Percentiles rank a stretch among this genome's conserved stretches.
Evolutionary conservation across 108 stramenopile species (phyloP).

Genomic region (Nitzschia sp.): DNA sequence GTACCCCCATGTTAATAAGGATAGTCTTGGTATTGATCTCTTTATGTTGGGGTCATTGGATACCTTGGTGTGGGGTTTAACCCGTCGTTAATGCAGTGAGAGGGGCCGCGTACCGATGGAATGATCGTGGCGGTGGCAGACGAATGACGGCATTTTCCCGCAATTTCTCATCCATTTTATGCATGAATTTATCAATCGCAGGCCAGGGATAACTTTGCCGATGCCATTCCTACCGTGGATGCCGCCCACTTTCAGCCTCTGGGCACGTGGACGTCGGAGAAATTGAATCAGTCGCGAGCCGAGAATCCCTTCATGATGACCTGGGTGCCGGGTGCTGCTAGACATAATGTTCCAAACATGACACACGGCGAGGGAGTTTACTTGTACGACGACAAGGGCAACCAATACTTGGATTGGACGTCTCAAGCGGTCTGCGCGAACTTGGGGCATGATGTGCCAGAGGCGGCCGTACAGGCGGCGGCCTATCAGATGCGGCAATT

Average conservation of each 20-base stretch:
- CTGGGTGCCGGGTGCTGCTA: conserved; percentile 52
- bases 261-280: conserved; percentile 50
- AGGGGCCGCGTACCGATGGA: no score
- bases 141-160: no score
- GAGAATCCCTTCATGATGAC: conserved; percentile 62
- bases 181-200: not conserved
- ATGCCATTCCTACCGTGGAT: conserved; percentile 34
- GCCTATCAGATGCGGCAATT: conserved; percentile 45
- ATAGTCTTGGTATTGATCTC: no score
- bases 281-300: conserved; percentile 39
- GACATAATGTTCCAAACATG: conserved; percentile 54
- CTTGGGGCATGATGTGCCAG: conserved; percentile 57
- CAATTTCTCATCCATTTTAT: not conserved
- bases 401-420: conserved; percentile 73
- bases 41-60: no score
- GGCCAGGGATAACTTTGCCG: conserved; percentile 27
- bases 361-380: conserved; percentile 68
- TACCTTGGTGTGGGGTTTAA: no score
- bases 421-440: conserved; percentile 76
- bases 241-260: conserved; percentile 53
- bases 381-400: conserved; percentile 59
- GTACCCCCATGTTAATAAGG: no score
- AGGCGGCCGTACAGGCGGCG: conserved; percentile 48
- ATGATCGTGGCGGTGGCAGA: no score
- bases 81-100: no score